Conservation (phyloP, 257 asterid genomes). For the Nicotiana noctiflora region DNA sequence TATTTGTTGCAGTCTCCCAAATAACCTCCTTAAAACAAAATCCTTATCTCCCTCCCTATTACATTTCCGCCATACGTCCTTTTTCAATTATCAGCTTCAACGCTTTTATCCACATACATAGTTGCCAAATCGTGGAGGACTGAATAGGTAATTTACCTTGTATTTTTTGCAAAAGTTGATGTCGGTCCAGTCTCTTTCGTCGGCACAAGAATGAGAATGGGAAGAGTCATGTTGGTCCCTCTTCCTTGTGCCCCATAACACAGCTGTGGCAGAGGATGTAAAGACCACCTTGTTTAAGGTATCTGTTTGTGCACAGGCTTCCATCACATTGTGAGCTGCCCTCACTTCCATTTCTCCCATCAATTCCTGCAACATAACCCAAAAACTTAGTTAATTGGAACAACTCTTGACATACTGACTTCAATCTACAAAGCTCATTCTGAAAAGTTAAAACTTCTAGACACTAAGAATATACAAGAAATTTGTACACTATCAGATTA, state of each 20-base stretch:
- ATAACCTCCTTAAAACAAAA: too few relatives aligned
- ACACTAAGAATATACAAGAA: too few relatives aligned
- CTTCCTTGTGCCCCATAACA: conserved; percentile 53
- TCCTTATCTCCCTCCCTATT: too few relatives aligned
- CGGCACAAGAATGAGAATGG: conserved; percentile 21
- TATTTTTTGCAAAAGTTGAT: conserved; percentile 59
- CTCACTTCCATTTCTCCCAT: conserved; percentile 89
- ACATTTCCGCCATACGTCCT: too few relatives aligned
- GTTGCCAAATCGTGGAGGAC: neutral
- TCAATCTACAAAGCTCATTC: neutral
- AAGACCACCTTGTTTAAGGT: conserved; percentile 74
- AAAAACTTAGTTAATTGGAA: neutral
- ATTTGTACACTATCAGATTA: too few relatives aligned
- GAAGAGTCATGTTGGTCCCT: conserved; percentile 15
- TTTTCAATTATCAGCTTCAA: too few relatives aligned
- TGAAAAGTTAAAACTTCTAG: too few relatives aligned
- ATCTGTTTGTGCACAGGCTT: conserved; percentile 92
- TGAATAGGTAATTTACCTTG: conserved; percentile 36
- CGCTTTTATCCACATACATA: too few relatives aligned
- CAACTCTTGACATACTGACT: too few relatives aligned
- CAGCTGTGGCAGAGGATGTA: conserved; percentile 86
- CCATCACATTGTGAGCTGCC: conserved; percentile 95
- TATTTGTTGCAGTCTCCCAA: too few relatives aligned
- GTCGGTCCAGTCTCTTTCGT: conserved; percentile 85
- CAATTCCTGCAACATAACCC: conserved; percentile 43